Conservation (phyloP, 352 stramenopile genomes). For the Globisporangium spinosum region DNA sequence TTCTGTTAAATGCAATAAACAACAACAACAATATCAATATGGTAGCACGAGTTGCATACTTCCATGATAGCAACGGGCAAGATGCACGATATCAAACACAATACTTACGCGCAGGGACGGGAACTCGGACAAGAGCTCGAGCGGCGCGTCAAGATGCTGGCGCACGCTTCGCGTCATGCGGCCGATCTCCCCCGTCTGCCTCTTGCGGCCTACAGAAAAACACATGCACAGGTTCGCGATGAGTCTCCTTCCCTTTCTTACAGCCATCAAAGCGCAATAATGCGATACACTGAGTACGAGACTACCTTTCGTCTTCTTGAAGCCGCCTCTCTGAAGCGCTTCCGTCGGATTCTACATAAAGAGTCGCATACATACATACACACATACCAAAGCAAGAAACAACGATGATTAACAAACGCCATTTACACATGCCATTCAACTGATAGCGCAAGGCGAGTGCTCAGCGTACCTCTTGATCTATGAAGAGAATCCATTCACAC, state of each 20-base stretch:
- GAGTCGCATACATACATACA: neutral
- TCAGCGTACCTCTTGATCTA: constrained; percentile 49
- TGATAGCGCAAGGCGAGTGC: neutral
- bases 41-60: neutral
- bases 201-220: constrained; percentile 47
- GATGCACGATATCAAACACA: neutral
- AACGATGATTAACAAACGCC: neutral
- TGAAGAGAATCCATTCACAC: neutral
- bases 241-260: neutral
- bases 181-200: constrained; percentile 44
- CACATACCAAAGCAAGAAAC: neutral
- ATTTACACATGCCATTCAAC: neutral
- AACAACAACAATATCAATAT: neutral
- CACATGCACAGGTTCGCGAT: neutral
- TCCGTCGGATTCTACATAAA: constrained; percentile 46
- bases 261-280: neutral
- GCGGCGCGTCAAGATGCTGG: constrained; percentile 66
- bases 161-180: constrained; percentile 79
- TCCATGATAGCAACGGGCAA: neutral
- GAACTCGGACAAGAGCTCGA: constrained; percentile 68
- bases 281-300: neutral
- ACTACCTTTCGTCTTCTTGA: constrained; percentile 74
- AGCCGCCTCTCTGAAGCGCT: constrained; percentile 53
- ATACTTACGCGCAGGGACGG: constrained; percentile 42
- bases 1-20: constrained; percentile 12